These are phyloP conservation scores for Naumovozyma dairenensis DNA, from an alignment of 805 yeast species.

Conservation along the genomic window DNA sequence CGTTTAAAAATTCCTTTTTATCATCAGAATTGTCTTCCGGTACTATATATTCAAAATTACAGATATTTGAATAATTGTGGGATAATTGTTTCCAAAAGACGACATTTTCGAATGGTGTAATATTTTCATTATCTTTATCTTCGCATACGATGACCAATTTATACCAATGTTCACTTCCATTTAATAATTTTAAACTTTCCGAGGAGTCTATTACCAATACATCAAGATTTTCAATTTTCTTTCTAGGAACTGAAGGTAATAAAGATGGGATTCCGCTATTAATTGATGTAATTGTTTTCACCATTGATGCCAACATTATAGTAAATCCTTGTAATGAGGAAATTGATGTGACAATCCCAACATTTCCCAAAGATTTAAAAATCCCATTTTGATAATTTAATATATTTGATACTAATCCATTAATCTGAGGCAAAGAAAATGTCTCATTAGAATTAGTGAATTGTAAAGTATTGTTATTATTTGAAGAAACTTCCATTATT, in stretches of 20 bases:
- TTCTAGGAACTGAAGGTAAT: conserved; percentile 28
- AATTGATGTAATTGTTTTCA: conserved; percentile 19
- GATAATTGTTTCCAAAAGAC: conserved; percentile 21
- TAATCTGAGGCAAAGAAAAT: conserved; percentile 10
- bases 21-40: conserved; percentile 29
- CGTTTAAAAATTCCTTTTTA: conserved; percentile 27
- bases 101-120: conserved; percentile 6
- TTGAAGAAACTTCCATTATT: conserved; percentile 27
- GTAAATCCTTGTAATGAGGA: conserved; percentile 31
- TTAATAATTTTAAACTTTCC: conserved; percentile 15
- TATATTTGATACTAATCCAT: conserved; percentile 18
- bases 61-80: conserved; percentile 7
- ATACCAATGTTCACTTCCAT: conserved; percentile 23
- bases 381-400: conserved; percentile 5
- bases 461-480: conserved; percentile 9
- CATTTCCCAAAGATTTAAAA: conserved; percentile 10
- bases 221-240: conserved; percentile 21
- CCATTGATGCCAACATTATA: conserved; percentile 36
- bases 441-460: conserved; percentile 20
- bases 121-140: conserved; percentile 1
- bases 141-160: conserved; percentile 28
- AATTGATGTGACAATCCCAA: conserved; percentile 24
- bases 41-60: conserved; percentile 23
- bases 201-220: conserved; percentile 26
- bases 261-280: conserved; percentile 34